These are phyloP conservation scores for Ceratocystis eucalypticola DNA, from an alignment of 2,329 filamentous ascomycete genomes.

Conservation along the genomic window DNA sequence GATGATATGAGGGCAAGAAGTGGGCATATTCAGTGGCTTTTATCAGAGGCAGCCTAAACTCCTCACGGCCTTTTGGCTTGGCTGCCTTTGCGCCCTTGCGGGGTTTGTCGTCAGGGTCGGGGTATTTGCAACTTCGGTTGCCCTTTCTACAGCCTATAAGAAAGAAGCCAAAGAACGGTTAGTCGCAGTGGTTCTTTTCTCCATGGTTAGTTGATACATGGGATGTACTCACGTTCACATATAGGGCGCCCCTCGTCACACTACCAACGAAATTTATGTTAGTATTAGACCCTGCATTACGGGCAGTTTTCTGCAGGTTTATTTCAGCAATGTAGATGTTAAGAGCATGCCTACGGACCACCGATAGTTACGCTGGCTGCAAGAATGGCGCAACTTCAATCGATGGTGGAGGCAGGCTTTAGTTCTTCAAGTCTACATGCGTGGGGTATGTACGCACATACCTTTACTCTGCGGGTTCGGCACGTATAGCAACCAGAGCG, in stretches of 20 bases:
- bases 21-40: background rate
- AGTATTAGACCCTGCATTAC: conserved; percentile 21
- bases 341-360: background rate
- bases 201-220: background rate
- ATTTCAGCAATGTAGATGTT: background rate
- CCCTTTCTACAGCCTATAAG: conserved; percentile 73
- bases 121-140: conserved; percentile 79
- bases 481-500: conserved; percentile 91
- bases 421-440: background rate
- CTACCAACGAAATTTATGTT: conserved; percentile 32
- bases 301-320: background rate
- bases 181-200: background rate
- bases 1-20: background rate
- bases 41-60: conserved; percentile 20
- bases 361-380: background rate
- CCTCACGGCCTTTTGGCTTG: conserved; percentile 26
- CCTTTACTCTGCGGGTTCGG: conserved; percentile 73
- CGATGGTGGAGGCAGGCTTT: background rate
- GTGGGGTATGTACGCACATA: conserved; percentile 25
- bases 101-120: conserved; percentile 43
- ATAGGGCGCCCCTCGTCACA: conserved; percentile 82
- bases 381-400: background rate
- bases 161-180: conserved; percentile 6
- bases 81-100: conserved; percentile 19
- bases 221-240: conserved; percentile 53